Base-by-base conservation (phyloP, 2,329 filamentous ascomycete species). In the Xylariaceae sp. region DNA sequence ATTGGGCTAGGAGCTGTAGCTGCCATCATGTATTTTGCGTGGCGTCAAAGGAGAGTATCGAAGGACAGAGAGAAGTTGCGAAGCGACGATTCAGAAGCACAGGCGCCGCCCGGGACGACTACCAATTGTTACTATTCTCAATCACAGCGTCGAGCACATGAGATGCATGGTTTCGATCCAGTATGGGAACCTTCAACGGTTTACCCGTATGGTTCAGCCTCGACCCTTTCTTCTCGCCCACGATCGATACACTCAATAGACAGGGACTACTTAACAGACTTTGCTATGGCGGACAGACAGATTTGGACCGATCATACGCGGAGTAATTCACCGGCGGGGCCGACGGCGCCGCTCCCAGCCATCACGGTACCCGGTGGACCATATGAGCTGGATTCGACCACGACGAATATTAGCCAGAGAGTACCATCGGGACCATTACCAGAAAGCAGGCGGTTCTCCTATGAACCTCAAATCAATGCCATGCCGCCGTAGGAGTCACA, bases 281-380 rank as follows among this genome's bases (percentile, higher is more conserved):
- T 56, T 9, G 53, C 53, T 6, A 21, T 56, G 48, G 53, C 53
- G 9, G 53, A 56, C 40, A 37, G 6, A 9, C 53, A 56, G 20
- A 37, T 56, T 16, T 56, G 53, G 53, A 56, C 48, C 14, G 48
- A 56, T 21, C 53, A 51, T 12, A 2, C 51, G 20, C 42, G 42
- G 23, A 42, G 32, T 18, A 20, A 37, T 10, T 5, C 9, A 14
- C 32, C 49, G 5, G 42, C 40, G 1, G 48, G 44, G 18, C n/a
- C 23, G 7, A 14, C 48, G 20, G 40, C 19, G 14, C 23, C 20
- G 21, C 40, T 26, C 9, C 32, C 32, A 16, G 9, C 32, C 12
- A 16, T 16, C 5, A 37, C 32, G 12, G 9, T 10, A 3, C 6
- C 9, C 3, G 14, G 32, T 10, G 32, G 32, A 16, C 32, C 32